Evolutionary conservation across 768 basidiomycete species (phyloP).

Genomic region (Dioszegia aurantiaca): DNA sequence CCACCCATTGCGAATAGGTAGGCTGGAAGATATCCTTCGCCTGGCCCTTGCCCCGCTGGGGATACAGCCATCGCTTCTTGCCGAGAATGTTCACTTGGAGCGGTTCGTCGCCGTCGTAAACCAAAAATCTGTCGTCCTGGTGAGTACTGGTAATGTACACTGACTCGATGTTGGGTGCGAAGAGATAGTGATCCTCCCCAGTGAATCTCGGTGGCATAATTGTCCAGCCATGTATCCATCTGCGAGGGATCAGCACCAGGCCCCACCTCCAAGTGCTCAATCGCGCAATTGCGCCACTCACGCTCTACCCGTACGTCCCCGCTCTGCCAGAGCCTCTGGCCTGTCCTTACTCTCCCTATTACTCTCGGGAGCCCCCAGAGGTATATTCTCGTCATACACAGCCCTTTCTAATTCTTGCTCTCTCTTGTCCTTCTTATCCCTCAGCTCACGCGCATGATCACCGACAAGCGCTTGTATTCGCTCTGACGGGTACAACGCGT

Average conservation of each 20-base stretch:
- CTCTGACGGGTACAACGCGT: constrained; percentile 13
- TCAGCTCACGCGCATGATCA: constrained; percentile 21
- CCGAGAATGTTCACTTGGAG: too few relatives aligned
- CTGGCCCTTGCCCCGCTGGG: neutral
- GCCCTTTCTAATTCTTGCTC: neutral
- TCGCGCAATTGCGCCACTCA: neutral
- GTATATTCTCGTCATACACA: neutral
- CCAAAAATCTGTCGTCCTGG: constrained; percentile 2
- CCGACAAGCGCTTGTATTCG: constrained; percentile 20
- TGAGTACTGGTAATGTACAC: constrained; percentile 2
- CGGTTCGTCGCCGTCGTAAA: neutral
- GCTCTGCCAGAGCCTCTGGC: constrained; percentile 1
- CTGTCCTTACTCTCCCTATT: neutral
- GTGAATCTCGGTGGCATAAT: neutral
- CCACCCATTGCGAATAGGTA: too few relatives aligned
- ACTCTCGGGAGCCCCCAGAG: neutral
- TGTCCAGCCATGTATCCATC: constrained; percentile 4
- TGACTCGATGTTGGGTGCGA: neutral
- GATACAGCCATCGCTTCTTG: too few relatives aligned
- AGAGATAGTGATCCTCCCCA: constrained; percentile 2
- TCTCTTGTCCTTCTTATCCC: neutral
- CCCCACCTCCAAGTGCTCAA: neutral
- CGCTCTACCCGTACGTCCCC: neutral
- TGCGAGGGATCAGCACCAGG: neutral
- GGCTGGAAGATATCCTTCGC: neutral